Percentiles rank a stretch among this genome's conserved stretches.
phyloP scores from a whole-genome alignment of 2,329 filamentous ascomycete species.

The Phialophora tarda region DNA sequence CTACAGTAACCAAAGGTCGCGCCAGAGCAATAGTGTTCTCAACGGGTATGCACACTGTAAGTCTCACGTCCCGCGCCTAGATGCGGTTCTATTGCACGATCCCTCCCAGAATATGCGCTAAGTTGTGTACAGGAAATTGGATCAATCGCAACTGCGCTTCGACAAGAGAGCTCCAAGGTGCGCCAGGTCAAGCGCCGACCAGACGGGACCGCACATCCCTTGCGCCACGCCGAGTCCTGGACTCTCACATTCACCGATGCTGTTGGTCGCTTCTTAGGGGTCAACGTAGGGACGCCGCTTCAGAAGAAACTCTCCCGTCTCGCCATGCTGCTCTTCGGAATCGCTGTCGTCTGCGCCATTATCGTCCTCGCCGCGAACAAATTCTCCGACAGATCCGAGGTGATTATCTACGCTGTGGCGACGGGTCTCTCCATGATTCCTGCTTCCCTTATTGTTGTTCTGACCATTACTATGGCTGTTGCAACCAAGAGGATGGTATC shows the following conservation, averaged over 20 bases:
- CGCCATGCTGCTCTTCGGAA: constrained; percentile 68
- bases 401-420: constrained; percentile 69
- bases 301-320: constrained; percentile 72
- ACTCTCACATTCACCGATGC: constrained; percentile 62
- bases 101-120: neutral
- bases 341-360: constrained; percentile 71
- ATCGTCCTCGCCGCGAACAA: constrained; percentile 70
- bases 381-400: constrained; percentile 61
- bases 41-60: constrained; percentile 61
- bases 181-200: constrained; percentile 60
- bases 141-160: constrained; percentile 68
- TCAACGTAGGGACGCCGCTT: constrained; percentile 72
- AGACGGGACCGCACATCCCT: constrained; percentile 57
- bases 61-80: neutral
- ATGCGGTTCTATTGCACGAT: neutral
- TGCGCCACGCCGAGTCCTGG: constrained; percentile 60
- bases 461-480: constrained; percentile 67
- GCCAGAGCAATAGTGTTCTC: constrained; percentile 66
- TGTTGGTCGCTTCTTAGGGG: constrained; percentile 67
- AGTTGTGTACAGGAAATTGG: constrained; percentile 57
- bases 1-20: constrained; percentile 66
- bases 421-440: constrained; percentile 67
- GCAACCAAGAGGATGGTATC: constrained; percentile 60
- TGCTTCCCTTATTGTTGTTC: constrained; percentile 63
- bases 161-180: constrained; percentile 61